Evolutionary conservation across 1,284 basidiomycete genomes (phyloP).

Genomic region (Ustilago curta): DNA sequence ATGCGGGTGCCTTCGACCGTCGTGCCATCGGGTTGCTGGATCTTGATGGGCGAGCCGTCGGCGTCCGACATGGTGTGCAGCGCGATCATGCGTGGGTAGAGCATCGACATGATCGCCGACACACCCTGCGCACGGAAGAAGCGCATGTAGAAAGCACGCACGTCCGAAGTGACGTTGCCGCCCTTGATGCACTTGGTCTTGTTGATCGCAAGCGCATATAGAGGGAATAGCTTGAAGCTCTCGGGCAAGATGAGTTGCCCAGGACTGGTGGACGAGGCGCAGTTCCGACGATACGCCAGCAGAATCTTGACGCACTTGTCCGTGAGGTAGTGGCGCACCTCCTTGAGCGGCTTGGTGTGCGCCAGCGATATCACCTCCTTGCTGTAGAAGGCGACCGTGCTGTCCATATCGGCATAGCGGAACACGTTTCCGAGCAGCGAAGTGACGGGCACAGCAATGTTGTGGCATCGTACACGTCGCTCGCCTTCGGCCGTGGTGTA

Average conservation of each 20-base stretch:
- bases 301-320: constrained; percentile 86
- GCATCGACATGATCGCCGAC: constrained; percentile 79
- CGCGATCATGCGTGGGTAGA: constrained; percentile 91
- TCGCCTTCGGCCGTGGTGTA: constrained; percentile 86
- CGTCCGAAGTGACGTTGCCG: constrained; percentile 89
- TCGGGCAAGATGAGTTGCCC: constrained; percentile 95
- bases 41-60: constrained; percentile 76
- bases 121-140: constrained; percentile 79
- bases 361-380: constrained; percentile 81
- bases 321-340: constrained; percentile 85
- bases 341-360: constrained; percentile 78
- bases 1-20: constrained; percentile 73
- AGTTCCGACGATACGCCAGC: constrained; percentile 88
- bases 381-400: constrained; percentile 79
- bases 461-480: constrained; percentile 86
- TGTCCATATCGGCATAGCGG: constrained; percentile 90
- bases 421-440: constrained; percentile 91
- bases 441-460: constrained; percentile 84
- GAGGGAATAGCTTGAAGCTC: constrained; percentile 87
- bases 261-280: constrained; percentile 82
- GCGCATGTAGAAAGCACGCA: constrained; percentile 87
- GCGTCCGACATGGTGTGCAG: constrained; percentile 84
- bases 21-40: constrained; percentile 70
- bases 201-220: constrained; percentile 84
- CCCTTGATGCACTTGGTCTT: constrained; percentile 92